Evolutionary conservation across 2,329 filamentous ascomycete species (phyloP), one percentile per base, ranked within the genome.

Genomic region (Fusarium subglutinans): DNA sequence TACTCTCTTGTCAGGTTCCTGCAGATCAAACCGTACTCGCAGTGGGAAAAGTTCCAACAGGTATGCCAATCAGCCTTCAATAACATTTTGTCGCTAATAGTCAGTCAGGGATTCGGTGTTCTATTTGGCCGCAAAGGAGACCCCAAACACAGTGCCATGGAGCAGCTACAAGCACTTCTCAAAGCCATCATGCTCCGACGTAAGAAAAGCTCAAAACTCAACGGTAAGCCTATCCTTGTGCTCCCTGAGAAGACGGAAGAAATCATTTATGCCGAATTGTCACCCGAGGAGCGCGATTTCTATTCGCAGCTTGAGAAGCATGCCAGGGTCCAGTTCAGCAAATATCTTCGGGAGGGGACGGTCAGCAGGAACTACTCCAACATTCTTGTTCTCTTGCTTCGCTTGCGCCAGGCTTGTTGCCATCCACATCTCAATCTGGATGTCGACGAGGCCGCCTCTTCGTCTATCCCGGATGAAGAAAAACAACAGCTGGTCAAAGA

Each of bases 141-240:
- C 59, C 90, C 90, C 63, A 86, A 86, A 54, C 84, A 82, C 14
- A 89, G 89, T 69, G 91, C 91, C 6, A 94, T 97, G 91, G 83
- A 84, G 58, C 90, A 91, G 75, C 83, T 98, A 10, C 94, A 94
- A 66, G 90, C 90, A 11, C 82, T 98, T 10, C 88, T 97, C 43
- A 94, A 94, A 77, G 92, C 93, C 3, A 90, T 95, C 54, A 91
- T 97, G 83, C 87, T 98, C 56, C 92, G 95, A 35, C 92, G 95
- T 26, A 95, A 92, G 63, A 98, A 98, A 82, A 87, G 89, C 40
- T 94, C 94, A 1, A 84, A 89, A 72, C 91, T 97, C 62, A 92
- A 98, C 79, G 95, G 94, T 13, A 88, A 93, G 75, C 93, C 93
- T 61, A 94, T 97, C 72, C 84, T 98, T 14, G 91, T 90, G 67